Percentiles rank a stretch among this genome's conserved stretches.
Evolutionary conservation across 2,329 filamentous ascomycete species (phyloP).

Genomic region (Furcasterigmium furcatum): DNA sequence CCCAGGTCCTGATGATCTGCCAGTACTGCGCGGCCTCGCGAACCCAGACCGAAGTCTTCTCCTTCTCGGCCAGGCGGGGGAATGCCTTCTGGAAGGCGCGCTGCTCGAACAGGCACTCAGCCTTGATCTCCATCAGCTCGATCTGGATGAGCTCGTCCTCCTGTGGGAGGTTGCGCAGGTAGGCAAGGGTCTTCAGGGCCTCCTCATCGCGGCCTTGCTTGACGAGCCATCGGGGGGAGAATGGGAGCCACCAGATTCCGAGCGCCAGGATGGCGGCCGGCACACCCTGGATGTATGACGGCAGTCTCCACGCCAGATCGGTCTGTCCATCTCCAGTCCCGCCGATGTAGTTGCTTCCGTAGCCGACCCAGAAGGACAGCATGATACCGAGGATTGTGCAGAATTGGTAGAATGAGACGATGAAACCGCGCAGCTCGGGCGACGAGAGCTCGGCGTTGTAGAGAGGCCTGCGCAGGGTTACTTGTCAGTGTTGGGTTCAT

Average conservation of each 20-base stretch:
- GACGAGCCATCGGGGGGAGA: slow-evolving; percentile 34
- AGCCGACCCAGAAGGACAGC: slow-evolving; percentile 45
- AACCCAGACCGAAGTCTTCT: slow-evolving; percentile 35
- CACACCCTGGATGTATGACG: slow-evolving; percentile 40
- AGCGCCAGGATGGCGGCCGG: slow-evolving; percentile 28
- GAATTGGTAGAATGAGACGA: slow-evolving; percentile 64
- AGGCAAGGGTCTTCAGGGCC: slow-evolving; percentile 43
- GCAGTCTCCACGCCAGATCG: slow-evolving; percentile 39
- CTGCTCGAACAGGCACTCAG: slow-evolving; percentile 38
- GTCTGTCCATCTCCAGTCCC: slow-evolving; percentile 38
- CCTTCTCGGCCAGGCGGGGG: slow-evolving; percentile 36
- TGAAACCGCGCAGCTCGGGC: slow-evolving; percentile 63
- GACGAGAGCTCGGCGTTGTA: slow-evolving; percentile 53
- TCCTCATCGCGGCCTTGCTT: slow-evolving; percentile 27
- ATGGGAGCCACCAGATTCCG: slow-evolving; percentile 33
- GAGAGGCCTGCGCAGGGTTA: no score
- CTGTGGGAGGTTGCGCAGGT: slow-evolving; percentile 56
- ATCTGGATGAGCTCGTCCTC: slow-evolving; percentile 58
- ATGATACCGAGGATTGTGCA: slow-evolving; percentile 56
- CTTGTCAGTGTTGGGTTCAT: neutral
- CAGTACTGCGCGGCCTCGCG: slow-evolving; percentile 47
- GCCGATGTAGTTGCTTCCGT: slow-evolving; percentile 43
- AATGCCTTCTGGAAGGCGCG: slow-evolving; percentile 38
- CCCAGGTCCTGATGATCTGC: slow-evolving; percentile 41
- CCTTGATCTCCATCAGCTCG: slow-evolving; percentile 39